Conservation (phyloP, 2,329 filamentous ascomycete species). For the Fusarium sarcochroum region DNA sequence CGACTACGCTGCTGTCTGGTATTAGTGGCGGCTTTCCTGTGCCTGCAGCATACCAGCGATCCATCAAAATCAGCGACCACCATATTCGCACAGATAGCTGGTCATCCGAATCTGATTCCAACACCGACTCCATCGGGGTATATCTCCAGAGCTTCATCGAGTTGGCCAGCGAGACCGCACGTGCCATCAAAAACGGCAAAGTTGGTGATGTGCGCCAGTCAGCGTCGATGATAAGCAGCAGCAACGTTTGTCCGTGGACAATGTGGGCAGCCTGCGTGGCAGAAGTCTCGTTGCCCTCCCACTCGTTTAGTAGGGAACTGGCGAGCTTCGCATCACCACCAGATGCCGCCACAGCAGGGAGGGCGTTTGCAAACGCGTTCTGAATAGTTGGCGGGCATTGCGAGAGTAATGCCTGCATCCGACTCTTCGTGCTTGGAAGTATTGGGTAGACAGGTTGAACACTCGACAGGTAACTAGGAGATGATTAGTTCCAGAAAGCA, state of each 20-base stretch:
- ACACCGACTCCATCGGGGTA: conserved; percentile 60
- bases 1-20: conserved; percentile 71
- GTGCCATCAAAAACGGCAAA: conserved; percentile 68
- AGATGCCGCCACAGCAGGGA: conserved; percentile 65
- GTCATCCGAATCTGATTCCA: conserved; percentile 72
- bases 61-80: conserved; percentile 80
- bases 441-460: conserved; percentile 79
- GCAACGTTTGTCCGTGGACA: conserved; percentile 75
- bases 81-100: conserved; percentile 75
- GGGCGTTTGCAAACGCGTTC: conserved; percentile 74
- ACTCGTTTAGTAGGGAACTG: conserved; percentile 64
- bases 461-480: conserved; percentile 70
- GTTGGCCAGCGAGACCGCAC: conserved; percentile 76
- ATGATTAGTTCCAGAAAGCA: conserved; percentile 21
- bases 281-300: conserved; percentile 61
- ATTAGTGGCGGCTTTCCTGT: conserved; percentile 74
- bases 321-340: conserved; percentile 61
- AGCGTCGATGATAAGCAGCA: conserved; percentile 76
- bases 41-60: conserved; percentile 80
- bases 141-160: conserved; percentile 70
- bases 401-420: conserved; percentile 69
- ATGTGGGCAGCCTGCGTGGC: conserved; percentile 61
- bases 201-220: conserved; percentile 67
- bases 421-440: conserved; percentile 69
- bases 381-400: conserved; percentile 70